Conservation (phyloP, 305 asterid species). For the Withania somnifera region DNA sequence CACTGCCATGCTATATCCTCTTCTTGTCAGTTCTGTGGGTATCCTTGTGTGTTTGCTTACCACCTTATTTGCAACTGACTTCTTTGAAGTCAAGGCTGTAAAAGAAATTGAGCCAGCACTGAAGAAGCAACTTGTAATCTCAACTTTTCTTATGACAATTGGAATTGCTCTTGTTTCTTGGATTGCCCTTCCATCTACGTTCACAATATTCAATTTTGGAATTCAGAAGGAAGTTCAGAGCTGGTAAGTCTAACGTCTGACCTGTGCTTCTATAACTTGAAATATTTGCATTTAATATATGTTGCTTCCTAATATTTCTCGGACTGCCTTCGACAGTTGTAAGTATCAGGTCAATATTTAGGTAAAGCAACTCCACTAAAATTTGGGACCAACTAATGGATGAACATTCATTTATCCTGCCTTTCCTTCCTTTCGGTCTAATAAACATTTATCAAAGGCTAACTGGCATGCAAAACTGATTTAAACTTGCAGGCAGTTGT, state of each 20-base stretch:
- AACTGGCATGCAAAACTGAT: background rate
- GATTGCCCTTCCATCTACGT: slow-evolving; percentile 28
- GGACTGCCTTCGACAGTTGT: background rate
- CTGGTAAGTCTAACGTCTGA: slow-evolving; percentile 15
- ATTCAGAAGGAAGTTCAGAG: slow-evolving; percentile 26
- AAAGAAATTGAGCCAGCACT: slow-evolving; percentile 36
- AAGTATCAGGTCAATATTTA: background rate
- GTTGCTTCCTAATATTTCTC: background rate
- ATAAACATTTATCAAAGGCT: background rate
- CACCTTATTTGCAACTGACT: slow-evolving; percentile 36
- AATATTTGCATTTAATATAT: background rate
- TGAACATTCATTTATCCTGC: background rate
- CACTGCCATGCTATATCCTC: slow-evolving; percentile 31
- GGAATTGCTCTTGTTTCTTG: slow-evolving; percentile 28
- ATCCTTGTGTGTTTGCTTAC: slow-evolving; percentile 32
- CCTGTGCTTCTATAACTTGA: background rate
- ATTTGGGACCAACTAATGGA: background rate
- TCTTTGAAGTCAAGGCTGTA: slow-evolving; percentile 28
- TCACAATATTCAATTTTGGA: slow-evolving; percentile 37
- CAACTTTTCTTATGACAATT: slow-evolving; percentile 31
- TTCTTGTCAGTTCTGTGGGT: slow-evolving; percentile 31
- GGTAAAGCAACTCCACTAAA: background rate
- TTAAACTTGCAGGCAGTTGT: slow-evolving; percentile 25
- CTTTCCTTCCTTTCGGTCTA: background rate
- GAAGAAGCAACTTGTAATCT: slow-evolving; percentile 33